Evolutionary conservation across 1,139 yeast species (phyloP).

Genomic region (Pichia sp.): DNA sequence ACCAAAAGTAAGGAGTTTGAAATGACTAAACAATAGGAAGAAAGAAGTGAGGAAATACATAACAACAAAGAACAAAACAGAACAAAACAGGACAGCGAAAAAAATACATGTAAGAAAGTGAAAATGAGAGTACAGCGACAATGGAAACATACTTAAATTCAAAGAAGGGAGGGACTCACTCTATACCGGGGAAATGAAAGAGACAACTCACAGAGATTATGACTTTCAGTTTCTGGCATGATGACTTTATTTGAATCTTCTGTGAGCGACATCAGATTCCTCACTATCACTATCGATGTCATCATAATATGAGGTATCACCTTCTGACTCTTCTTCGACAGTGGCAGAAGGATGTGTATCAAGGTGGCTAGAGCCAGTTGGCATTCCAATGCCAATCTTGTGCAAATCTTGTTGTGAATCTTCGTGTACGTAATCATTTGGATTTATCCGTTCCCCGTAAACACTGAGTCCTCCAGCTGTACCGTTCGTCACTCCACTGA

Average conservation of each 20-base stretch:
- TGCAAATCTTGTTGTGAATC: background rate
- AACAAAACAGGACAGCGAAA: background rate
- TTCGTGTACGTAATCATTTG: slow-evolving; percentile 3
- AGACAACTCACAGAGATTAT: background rate
- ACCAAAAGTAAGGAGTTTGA: background rate
- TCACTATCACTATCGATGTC: slow-evolving; percentile 10
- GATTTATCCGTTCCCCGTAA: slow-evolving; percentile 13
- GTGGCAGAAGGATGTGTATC: background rate
- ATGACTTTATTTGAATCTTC: slow-evolving; percentile 4
- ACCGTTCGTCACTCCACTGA: slow-evolving; percentile 10
- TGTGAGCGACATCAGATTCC: slow-evolving; percentile 4
- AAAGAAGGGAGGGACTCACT: background rate
- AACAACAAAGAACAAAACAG: background rate
- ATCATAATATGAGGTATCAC: slow-evolving; percentile 1
- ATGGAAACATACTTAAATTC: background rate
- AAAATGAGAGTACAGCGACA: background rate
- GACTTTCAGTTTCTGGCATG: background rate
- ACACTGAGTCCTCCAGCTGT: slow-evolving; percentile 16
- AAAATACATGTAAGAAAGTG: background rate
- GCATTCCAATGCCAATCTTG: background rate
- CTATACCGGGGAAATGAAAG: background rate
- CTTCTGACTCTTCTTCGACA: slow-evolving; percentile 2
- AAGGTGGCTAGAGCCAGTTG: background rate
- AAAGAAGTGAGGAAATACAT: background rate
- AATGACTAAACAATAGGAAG: background rate